These are phyloP conservation scores for Sporisorium graminicola DNA, from an alignment of 1,284 basidiomycete genomes.

Conservation along the genomic window DNA sequence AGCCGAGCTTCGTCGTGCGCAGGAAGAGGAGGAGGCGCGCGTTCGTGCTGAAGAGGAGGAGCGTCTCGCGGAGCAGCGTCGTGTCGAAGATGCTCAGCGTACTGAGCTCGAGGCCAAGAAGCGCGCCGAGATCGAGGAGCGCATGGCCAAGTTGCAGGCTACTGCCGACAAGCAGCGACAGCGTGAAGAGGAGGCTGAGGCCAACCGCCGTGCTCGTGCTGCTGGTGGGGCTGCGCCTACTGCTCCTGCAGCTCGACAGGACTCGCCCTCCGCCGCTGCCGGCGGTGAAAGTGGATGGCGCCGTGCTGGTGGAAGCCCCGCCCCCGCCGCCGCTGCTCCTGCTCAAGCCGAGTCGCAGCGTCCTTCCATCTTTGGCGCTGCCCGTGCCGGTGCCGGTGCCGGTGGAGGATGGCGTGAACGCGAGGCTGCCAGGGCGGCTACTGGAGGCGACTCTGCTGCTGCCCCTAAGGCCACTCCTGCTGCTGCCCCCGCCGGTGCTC, in stretches of 20 bases:
- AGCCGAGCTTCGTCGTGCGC: slow-evolving; percentile 56
- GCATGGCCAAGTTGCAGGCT: slow-evolving; percentile 61
- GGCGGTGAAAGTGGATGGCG: slow-evolving; percentile 17
- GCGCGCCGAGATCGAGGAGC: slow-evolving; percentile 67
- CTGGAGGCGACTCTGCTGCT: slow-evolving; percentile 20
- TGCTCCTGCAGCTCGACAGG: slow-evolving; percentile 17
- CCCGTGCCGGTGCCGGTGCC: slow-evolving; percentile 32
- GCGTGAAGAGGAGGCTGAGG: slow-evolving; percentile 59
- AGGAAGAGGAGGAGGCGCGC: slow-evolving; percentile 55
- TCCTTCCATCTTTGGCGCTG: slow-evolving; percentile 39
- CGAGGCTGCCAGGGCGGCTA: slow-evolving; percentile 30
- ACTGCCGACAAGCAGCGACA: slow-evolving; percentile 60
- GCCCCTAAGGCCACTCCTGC: slow-evolving; percentile 9
- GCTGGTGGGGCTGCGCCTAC: slow-evolving; percentile 19
- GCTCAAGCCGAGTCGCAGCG: slow-evolving; percentile 29
- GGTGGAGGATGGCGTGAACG: slow-evolving; percentile 38
- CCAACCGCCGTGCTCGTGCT: slow-evolving; percentile 21
- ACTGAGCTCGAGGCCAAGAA: slow-evolving; percentile 66
- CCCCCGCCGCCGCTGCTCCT: slow-evolving; percentile 24
- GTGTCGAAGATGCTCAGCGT: slow-evolving; percentile 61
- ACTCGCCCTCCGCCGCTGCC: slow-evolving; percentile 24
- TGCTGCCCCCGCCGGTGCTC: slow-evolving; percentile 20
- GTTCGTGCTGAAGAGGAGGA: slow-evolving; percentile 50
- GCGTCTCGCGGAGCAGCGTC: slow-evolving; percentile 57
- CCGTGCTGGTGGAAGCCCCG: slow-evolving; percentile 12